Conservation (phyloP, 2,329 filamentous ascomycete species). For the Aureobasidium sp. region DNA sequence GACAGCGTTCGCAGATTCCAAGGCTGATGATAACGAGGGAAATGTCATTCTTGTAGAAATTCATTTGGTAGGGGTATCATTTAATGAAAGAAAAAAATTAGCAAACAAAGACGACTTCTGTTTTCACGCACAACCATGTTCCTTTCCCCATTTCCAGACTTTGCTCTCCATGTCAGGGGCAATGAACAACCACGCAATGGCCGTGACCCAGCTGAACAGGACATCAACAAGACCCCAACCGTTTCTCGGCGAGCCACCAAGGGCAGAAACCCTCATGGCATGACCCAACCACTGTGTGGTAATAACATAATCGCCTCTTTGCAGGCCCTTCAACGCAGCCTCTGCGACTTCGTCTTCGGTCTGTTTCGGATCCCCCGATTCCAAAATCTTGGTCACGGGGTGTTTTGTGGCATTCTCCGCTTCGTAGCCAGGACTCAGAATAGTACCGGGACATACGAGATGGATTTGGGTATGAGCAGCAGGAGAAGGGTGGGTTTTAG, state of each 20-base stretch:
- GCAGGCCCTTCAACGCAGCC: slow-evolving; percentile 63
- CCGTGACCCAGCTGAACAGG: slow-evolving; percentile 47
- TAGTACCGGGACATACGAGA: slow-evolving; percentile 76
- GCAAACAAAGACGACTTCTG: not conserved
- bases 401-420: slow-evolving; percentile 75
- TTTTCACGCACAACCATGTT: slow-evolving; percentile 39
- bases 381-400: slow-evolving; percentile 67
- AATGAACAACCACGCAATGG: slow-evolving; percentile 50
- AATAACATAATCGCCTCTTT: slow-evolving; percentile 72
- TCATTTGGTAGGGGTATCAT: slow-evolving; percentile 3
- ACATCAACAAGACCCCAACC: slow-evolving; percentile 46
- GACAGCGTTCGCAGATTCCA: not conserved
- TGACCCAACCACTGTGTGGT: slow-evolving; percentile 66
- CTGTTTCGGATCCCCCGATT: slow-evolving; percentile 75
- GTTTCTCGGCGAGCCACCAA: slow-evolving; percentile 49
- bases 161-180: slow-evolving; percentile 51
- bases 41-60: not conserved
- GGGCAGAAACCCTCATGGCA: slow-evolving; percentile 57
- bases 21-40: not conserved
- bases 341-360: slow-evolving; percentile 70
- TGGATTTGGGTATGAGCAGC: slow-evolving; percentile 68
- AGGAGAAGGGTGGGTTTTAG: slow-evolving; percentile 33
- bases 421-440: slow-evolving; percentile 66
- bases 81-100: not conserved
- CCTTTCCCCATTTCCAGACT: slow-evolving; percentile 51